These are phyloP conservation scores for Cunninghamia lanceolata DNA, from an alignment of 75 land plant species.

Conservation along the genomic window DNA sequence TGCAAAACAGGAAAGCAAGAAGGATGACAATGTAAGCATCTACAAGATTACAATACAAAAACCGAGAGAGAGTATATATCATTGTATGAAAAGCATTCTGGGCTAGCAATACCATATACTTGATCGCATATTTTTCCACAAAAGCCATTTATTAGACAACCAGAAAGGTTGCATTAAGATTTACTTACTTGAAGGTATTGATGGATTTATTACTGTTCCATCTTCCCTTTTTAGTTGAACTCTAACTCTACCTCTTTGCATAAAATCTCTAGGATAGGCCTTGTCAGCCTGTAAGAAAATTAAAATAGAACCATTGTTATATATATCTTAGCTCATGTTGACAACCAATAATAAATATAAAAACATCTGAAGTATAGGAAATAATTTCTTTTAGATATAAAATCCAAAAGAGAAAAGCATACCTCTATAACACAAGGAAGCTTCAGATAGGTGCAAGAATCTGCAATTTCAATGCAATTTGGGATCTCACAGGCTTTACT, in stretches of 20 bases:
- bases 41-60: neutral
- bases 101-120: neutral
- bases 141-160: neutral
- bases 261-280: conserved; percentile 89
- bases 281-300: conserved; percentile 56
- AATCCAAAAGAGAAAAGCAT: neutral
- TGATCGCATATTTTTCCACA: neutral
- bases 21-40: neutral
- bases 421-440: conserved; percentile 75
- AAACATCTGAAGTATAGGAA: neutral
- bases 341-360: neutral
- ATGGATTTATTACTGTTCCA: conserved; percentile 64
- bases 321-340: neutral
- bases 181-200: conserved; percentile 68
- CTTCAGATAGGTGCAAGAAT: conserved; percentile 73
- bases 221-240: conserved; percentile 72
- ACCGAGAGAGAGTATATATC: neutral
- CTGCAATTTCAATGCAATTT: conserved; percentile 66
- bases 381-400: neutral
- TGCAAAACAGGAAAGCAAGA: neutral
- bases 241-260: conserved; percentile 87
- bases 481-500: conserved; percentile 85
- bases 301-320: neutral
- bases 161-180: neutral
- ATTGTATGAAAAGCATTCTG: neutral